Conservation (phyloP, 352 stramenopile genomes). For the Phytophthora sansomeana region DNA sequence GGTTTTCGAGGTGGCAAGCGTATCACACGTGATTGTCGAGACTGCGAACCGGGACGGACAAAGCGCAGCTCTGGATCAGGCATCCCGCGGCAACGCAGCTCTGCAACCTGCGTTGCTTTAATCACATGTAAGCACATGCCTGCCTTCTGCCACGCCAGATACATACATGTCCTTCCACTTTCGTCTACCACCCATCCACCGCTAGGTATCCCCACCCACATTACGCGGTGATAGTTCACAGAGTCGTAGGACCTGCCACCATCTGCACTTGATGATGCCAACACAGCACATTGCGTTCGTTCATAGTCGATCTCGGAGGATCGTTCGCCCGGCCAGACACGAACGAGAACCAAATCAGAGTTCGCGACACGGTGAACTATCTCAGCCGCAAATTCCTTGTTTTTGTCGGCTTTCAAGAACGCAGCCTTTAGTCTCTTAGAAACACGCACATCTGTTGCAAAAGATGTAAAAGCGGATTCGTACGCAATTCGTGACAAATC, state of each 20-base stretch:
- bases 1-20: no score
- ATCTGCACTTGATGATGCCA: no score
- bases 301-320: no score
- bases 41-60: no score
- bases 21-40: no score
- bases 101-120: background rate
- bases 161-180: background rate
- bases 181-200: no score
- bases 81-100: background rate
- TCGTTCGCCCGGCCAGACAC: background rate
- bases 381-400: background rate
- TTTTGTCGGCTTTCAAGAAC: background rate
- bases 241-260: background rate
- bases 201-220: background rate
- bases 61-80: background rate
- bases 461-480: no score
- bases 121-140: background rate
- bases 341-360: background rate
- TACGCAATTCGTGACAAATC: background rate
- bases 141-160: background rate
- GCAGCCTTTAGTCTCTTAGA: background rate
- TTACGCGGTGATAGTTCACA: background rate
- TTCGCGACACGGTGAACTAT: background rate
- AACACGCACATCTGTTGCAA: no score
- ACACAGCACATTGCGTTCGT: no score